Evolutionary conservation across 805 yeast species (phyloP).

Genomic region (Middelhovenomyces tepae): DNA sequence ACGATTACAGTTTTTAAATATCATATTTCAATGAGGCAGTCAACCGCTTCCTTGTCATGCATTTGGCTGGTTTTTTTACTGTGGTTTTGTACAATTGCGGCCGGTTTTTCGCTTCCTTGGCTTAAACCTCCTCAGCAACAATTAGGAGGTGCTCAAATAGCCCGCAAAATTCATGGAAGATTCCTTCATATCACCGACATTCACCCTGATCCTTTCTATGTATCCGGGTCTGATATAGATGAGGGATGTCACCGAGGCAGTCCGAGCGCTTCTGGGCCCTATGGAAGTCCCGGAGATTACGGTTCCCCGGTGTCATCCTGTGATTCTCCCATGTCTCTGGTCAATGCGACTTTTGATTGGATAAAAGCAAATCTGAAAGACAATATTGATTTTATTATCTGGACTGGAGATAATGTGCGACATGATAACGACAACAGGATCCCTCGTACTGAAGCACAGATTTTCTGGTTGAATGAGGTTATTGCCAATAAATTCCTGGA

Average conservation of each 20-base stretch:
- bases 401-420: constrained; percentile 88
- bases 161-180: constrained; percentile 55
- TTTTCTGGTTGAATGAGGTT: constrained; percentile 56
- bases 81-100: no score
- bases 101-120: no score
- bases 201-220: constrained; percentile 71
- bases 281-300: constrained; percentile 45
- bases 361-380: constrained; percentile 53
- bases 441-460: constrained; percentile 68
- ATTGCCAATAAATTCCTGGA: constrained; percentile 46
- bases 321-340: constrained; percentile 59
- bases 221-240: constrained; percentile 40
- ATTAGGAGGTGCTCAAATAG: no score
- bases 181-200: constrained; percentile 81
- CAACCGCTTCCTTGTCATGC: no score
- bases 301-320: constrained; percentile 75
- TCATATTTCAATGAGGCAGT: no score
- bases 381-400: constrained; percentile 73
- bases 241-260: constrained; percentile 49
- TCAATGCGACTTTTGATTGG: constrained; percentile 61
- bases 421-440: constrained; percentile 69
- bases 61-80: no score
- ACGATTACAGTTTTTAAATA: no score
- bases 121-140: no score
- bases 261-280: constrained; percentile 24